Percentiles rank a stretch among this genome's conserved stretches.
These are phyloP conservation scores for Baorangia bicolor DNA, from an alignment of 768 basidiomycete genomes.

Conservation along the genomic window DNA sequence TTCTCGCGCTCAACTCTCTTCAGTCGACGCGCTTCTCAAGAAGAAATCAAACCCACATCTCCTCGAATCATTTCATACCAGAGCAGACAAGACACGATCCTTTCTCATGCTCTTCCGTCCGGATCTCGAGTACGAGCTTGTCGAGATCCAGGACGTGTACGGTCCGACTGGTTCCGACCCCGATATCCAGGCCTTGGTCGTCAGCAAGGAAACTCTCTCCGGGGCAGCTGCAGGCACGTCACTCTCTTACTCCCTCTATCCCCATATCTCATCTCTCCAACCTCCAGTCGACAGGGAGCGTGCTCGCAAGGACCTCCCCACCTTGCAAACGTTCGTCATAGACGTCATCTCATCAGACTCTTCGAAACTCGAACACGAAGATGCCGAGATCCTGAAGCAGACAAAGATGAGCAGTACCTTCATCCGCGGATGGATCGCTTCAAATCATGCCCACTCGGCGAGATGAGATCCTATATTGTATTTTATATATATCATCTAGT, in stretches of 20 bases:
- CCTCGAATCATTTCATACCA: slow-evolving; percentile 57
- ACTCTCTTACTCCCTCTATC: slow-evolving; percentile 5
- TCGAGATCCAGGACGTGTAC: slow-evolving; percentile 79
- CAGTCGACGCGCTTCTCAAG: slow-evolving; percentile 68
- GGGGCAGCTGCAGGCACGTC: slow-evolving; percentile 71
- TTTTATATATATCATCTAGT: slow-evolving; percentile 1
- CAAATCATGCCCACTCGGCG: slow-evolving; percentile 4
- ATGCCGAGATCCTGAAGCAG: slow-evolving; percentile 66
- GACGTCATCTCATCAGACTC: slow-evolving; percentile 81
- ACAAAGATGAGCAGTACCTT: slow-evolving; percentile 95
- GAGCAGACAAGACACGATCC: slow-evolving; percentile 55
- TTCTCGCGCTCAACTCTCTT: slow-evolving; percentile 13
- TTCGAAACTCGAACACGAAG: slow-evolving; percentile 57
- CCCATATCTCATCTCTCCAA: not conserved
- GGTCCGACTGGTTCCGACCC: slow-evolving; percentile 90
- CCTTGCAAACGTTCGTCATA: slow-evolving; percentile 72
- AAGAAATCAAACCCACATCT: slow-evolving; percentile 71
- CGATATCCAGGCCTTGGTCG: slow-evolving; percentile 88
- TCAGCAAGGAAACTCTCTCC: slow-evolving; percentile 81
- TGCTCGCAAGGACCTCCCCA: slow-evolving; percentile 50
- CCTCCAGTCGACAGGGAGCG: slow-evolving; percentile 63
- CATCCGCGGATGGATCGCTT: slow-evolving; percentile 84
- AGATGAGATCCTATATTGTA: slow-evolving; percentile 11
- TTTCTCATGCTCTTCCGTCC: slow-evolving; percentile 77
- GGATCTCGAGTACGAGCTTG: slow-evolving; percentile 61